A percentile compares a stretch with the other conserved stretches of the same genome.
phyloP scores from a whole-genome alignment of 116 monocot genomes.

The Thalassia testudinum region DNA sequence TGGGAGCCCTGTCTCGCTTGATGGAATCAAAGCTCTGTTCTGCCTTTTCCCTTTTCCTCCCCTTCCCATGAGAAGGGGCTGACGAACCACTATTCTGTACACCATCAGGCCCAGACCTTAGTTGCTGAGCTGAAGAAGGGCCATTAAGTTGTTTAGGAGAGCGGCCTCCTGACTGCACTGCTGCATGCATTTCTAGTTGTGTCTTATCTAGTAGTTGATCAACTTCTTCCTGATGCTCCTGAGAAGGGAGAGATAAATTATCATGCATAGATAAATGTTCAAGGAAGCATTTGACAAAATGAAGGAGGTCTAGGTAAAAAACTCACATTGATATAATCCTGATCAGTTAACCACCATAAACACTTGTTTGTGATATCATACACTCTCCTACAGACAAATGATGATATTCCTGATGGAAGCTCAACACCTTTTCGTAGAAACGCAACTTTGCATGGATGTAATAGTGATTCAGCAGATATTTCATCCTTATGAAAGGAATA shows the following conservation, averaged over 20 bases:
- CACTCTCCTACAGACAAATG: constrained; percentile 83
- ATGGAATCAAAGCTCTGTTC: constrained; percentile 43
- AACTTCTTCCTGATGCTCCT: constrained; percentile 92
- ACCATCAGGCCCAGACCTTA: constrained; percentile 69
- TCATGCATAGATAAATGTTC: background rate
- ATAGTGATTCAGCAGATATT: constrained; percentile 65
- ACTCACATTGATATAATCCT: constrained; percentile 86
- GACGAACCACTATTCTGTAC: constrained; percentile 48
- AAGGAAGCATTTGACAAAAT: background rate
- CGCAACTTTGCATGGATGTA: constrained; percentile 96
- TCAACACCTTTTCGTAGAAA: constrained; percentile 80
- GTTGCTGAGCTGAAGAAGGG: constrained; percentile 45
- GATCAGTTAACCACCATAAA: constrained; percentile 95
- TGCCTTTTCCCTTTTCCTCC: constrained; percentile 77
- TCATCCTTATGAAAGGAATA: constrained; percentile 92
- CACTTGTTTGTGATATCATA: constrained; percentile 78
- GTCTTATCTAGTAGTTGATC: constrained; percentile 67
- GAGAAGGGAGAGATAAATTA: constrained; percentile 5
- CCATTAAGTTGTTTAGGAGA: constrained; percentile 82
- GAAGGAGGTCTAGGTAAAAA: background rate
- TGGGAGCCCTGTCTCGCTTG: constrained; percentile 44
- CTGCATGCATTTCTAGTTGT: constrained; percentile 93
- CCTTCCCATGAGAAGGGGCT: constrained; percentile 42
- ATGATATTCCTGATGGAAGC: constrained; percentile 64
- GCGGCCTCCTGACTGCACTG: constrained; percentile 83